Conservation (phyloP, 139 green algal species). For the Raphidocelis subcapitata region DNA sequence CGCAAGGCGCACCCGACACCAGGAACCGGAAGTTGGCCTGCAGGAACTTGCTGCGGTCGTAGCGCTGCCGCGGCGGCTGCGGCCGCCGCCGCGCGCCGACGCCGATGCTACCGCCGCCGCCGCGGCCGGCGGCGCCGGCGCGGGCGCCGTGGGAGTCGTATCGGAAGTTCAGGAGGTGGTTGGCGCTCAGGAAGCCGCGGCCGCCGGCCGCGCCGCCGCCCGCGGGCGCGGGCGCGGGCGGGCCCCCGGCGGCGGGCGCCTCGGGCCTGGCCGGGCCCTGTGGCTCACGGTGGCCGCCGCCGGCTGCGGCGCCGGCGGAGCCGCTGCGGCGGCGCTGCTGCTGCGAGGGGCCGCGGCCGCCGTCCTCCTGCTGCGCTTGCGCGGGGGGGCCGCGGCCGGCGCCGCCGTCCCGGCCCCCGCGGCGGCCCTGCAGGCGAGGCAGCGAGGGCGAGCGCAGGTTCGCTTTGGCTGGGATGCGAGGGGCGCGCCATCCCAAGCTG, state of each 20-base stretch:
- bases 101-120: not conserved
- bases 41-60: constrained; percentile 75
- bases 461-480: no score
- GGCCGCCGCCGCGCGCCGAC: not conserved
- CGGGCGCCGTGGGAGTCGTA: constrained; percentile 28
- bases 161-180: constrained; percentile 68
- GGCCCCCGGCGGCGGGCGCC: not conserved
- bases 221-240: not conserved
- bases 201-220: not conserved
- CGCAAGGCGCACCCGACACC: constrained; percentile 66
- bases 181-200: constrained; percentile 31
- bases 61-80: constrained; percentile 41
- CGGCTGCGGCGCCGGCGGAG: not conserved
- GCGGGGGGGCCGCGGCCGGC: no score
- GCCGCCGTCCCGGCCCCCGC: no score
- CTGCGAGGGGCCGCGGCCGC: no score
- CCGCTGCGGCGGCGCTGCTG: not conserved
- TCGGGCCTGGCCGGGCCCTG: not conserved
- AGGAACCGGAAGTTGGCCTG: constrained; percentile 87
- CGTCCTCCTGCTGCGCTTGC: no score
- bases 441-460: no score
- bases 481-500: no score
- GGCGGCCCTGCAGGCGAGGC: no score
- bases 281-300: not conserved
- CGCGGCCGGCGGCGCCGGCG: constrained; percentile 1